Base-by-base conservation (phyloP, 768 basidiomycete genomes). In the Dendrothele bispora region DNA sequence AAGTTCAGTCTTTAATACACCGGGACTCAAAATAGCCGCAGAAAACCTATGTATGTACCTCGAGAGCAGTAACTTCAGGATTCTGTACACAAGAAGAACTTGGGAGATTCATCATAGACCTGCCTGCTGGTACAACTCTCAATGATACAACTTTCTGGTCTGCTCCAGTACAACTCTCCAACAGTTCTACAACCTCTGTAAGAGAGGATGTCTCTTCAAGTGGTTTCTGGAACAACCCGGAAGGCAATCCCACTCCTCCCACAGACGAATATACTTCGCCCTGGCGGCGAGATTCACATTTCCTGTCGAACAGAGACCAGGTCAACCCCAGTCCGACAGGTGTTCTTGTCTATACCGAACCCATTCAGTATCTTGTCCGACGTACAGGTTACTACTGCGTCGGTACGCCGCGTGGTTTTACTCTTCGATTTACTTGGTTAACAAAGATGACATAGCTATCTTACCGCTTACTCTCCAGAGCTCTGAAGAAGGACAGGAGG, bases 341-440 rank as follows among this genome's bases (percentile, higher is more conserved):
- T 15, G 63, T 80, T 6, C 67, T 84, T 30, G 51, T 62, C 17
- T 95, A 94, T 59, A 66, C 67, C 0, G 75, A 77, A 24, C 85
- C 93, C 1, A 91, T 95, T 55, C 83, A 84, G 40, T 98, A 98
- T 64, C 65, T 75, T 20, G 91, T 98, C 20, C 71, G 73, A 22
- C 88, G 87, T 64, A 94, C 91, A 2, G 97, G 95, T 2, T 98
- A 97, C 63, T 98, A 97, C 64, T 98, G 95, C 64, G 86, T 95
- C 53, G 94, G 95, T 86, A 63, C 67, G 90, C 70, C 21, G 2
- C 24, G n/a, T n/a, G 47, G 34, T 47, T 29, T 46, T 28, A 37
- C 30, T 20, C 7, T 29, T 36, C 42, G 22, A 17, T 11, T 41
- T 60, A 26, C 17, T 26, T 29, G 12, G 34, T 39, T 52, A 14